A percentile compares a stretch with the other conserved stretches of the same genome.
phyloP scores from a whole-genome alignment of 1,284 basidiomycete genomes.

The Xerocomus minutiporus region DNA sequence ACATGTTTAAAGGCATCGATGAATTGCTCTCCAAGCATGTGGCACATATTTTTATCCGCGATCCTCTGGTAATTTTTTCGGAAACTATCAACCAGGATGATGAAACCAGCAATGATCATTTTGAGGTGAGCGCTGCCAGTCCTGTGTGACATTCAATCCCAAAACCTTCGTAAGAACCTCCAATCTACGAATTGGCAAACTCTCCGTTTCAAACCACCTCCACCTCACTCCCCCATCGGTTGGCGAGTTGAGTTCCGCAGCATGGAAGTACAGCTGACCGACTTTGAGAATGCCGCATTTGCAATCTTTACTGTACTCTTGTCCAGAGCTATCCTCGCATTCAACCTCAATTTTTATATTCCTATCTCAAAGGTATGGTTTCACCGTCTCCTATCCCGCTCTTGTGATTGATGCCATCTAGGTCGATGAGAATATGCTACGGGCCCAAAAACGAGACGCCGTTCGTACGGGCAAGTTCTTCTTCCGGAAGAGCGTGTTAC shows the following conservation, averaged over 20 bases:
- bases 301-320: slow-evolving; percentile 92
- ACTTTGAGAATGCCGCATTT: slow-evolving; percentile 98
- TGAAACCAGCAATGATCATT: slow-evolving; percentile 84
- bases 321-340: slow-evolving; percentile 87
- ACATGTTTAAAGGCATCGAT: slow-evolving; percentile 67
- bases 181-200: slow-evolving; percentile 99
- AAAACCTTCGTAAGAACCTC: slow-evolving; percentile 63
- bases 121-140: slow-evolving; percentile 60
- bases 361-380: slow-evolving; percentile 86
- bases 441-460: slow-evolving; percentile 85
- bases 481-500: slow-evolving; percentile 87
- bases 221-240: slow-evolving; percentile 86
- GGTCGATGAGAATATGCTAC: slow-evolving; percentile 97
- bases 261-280: slow-evolving; percentile 99
- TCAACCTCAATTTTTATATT: slow-evolving; percentile 93
- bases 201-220: slow-evolving; percentile 96
- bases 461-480: slow-evolving; percentile 73
- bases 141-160: slow-evolving; percentile 2
- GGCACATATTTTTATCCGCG: slow-evolving; percentile 95
- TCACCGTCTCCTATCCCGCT: neutral
- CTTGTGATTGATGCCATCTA: slow-evolving; percentile 30
- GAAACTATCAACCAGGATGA: slow-evolving; percentile 95
- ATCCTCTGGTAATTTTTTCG: slow-evolving; percentile 93
- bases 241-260: slow-evolving; percentile 99
- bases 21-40: slow-evolving; percentile 86